Conservation (phyloP, 306 rosid genomes). For the Rosa multiflora region DNA sequence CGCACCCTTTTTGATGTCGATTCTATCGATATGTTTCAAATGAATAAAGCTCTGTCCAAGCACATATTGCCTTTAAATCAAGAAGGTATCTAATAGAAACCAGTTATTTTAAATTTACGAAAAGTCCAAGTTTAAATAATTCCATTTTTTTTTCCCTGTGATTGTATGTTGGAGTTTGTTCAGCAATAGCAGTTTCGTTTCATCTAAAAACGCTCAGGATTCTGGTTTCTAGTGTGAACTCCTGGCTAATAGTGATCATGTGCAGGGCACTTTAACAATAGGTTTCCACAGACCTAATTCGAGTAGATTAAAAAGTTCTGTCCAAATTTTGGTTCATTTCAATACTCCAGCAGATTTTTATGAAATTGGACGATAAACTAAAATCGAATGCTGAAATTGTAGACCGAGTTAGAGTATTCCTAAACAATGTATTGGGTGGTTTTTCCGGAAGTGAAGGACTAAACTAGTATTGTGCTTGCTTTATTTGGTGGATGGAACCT, state of each 20-base stretch:
- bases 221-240: background rate
- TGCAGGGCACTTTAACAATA: background rate
- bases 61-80: conserved; percentile 37
- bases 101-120: background rate
- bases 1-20: conserved; percentile 33
- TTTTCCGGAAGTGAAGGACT: background rate
- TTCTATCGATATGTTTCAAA: conserved; percentile 41
- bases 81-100: conserved; percentile 11
- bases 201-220: background rate
- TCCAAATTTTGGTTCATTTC: background rate
- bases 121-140: background rate
- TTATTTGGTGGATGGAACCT: background rate
- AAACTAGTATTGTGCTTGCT: background rate
- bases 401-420: background rate
- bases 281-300: background rate
- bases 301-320: background rate
- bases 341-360: background rate
- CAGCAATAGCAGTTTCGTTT: background rate
- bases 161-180: background rate
- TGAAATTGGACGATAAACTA: conserved; percentile 1
- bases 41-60: conserved; percentile 37
- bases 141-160: background rate
- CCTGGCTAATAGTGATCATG: background rate
- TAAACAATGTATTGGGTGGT: background rate
- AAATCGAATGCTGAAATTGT: background rate